These are phyloP conservation scores for Trichophyton verrucosum DNA, from an alignment of 2,329 filamentous ascomycete species.

Conservation along the genomic window DNA sequence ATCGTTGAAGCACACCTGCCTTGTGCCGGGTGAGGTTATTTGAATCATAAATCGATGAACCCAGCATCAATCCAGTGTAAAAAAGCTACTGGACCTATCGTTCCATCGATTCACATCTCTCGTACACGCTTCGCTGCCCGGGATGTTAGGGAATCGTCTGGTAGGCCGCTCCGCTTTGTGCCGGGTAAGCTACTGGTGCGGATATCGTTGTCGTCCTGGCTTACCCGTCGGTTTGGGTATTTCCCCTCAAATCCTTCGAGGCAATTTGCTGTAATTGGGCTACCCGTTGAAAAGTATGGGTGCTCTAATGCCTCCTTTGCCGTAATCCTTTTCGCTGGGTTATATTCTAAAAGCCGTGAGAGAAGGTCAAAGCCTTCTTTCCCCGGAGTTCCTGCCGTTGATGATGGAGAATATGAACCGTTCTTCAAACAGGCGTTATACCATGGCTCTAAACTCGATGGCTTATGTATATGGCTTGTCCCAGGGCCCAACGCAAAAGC, in stretches of 20 bases:
- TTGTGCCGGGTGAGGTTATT: too few species aligned
- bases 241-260: conserved; percentile 82
- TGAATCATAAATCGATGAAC: too few species aligned
- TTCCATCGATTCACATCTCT: conserved; percentile 22
- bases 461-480: conserved; percentile 39
- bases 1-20: too few species aligned
- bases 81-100: background rate
- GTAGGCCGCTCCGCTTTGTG: conserved; percentile 75
- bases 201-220: conserved; percentile 91
- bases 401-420: conserved; percentile 36
- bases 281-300: conserved; percentile 65
- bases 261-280: conserved; percentile 65
- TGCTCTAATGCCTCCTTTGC: conserved; percentile 82
- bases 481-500: conserved; percentile 35
- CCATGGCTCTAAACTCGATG: conserved; percentile 61
- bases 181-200: conserved; percentile 78
- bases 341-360: conserved; percentile 75
- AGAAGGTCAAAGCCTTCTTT: conserved; percentile 72
- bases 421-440: conserved; percentile 59
- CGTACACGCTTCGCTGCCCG: conserved; percentile 44
- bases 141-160: conserved; percentile 61
- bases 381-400: conserved; percentile 47
- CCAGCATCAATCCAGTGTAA: too few species aligned
- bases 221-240: conserved; percentile 82
- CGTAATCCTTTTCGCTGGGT: conserved; percentile 76